Conservation (phyloP, 2,329 filamentous ascomycete genomes). For the Aspergillus uvarum region DNA sequence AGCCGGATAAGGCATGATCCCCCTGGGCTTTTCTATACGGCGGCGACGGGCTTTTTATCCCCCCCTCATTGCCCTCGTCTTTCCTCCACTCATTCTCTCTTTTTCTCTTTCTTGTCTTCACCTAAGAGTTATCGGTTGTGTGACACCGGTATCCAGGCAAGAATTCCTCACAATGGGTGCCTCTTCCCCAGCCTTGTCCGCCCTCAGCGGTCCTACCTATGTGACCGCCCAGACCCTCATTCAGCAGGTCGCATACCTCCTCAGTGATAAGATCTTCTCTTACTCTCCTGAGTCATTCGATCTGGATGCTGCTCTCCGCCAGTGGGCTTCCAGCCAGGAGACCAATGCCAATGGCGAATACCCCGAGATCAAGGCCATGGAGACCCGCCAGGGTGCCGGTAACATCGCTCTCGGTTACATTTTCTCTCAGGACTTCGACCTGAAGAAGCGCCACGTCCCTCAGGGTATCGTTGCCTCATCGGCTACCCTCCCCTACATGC, state of each 20-base stretch:
- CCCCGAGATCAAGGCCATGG: slow-evolving; percentile 74
- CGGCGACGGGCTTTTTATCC: slow-evolving; percentile 20
- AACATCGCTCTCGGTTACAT: slow-evolving; percentile 93
- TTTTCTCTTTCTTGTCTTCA: slow-evolving; percentile 20
- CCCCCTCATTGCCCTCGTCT: slow-evolving; percentile 15
- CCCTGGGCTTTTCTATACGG: slow-evolving; percentile 31
- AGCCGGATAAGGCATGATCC: slow-evolving; percentile 30
- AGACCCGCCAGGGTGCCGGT: slow-evolving; percentile 86
- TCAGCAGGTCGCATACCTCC: slow-evolving; percentile 90
- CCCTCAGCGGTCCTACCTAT: slow-evolving; percentile 84
- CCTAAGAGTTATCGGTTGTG: slow-evolving; percentile 26
- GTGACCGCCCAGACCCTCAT: slow-evolving; percentile 89
- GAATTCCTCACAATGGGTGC: slow-evolving; percentile 31
- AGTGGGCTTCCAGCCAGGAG: slow-evolving; percentile 70
- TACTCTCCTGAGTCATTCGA: slow-evolving; percentile 95
- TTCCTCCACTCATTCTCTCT: slow-evolving; percentile 22
- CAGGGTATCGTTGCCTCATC: slow-evolving; percentile 88
- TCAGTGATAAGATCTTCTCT: slow-evolving; percentile 96
- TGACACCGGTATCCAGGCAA: slow-evolving; percentile 27
- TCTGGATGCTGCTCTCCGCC: slow-evolving; percentile 76
- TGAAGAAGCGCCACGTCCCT: slow-evolving; percentile 85
- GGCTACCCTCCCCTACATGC: slow-evolving; percentile 75
- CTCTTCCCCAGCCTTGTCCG: slow-evolving; percentile 48
- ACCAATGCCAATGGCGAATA: slow-evolving; percentile 79
- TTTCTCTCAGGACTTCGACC: slow-evolving; percentile 94